Percentiles rank a stretch among this genome's conserved stretches.
Conservation (phyloP, 305 asterid genomes). For the Rubia occidens region DNA sequence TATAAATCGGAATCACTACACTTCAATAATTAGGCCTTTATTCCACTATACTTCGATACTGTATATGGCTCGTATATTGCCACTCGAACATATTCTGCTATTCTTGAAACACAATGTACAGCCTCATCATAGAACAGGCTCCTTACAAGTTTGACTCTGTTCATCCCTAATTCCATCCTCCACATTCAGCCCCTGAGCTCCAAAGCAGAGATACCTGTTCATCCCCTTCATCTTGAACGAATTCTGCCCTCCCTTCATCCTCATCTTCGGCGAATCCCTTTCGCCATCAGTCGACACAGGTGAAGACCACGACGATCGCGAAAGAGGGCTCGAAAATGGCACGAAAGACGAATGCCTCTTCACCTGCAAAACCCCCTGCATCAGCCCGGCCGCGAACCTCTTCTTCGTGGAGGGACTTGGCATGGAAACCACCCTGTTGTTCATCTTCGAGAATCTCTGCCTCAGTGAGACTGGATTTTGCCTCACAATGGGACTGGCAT, state of each 20-base stretch:
- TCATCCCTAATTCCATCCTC: constrained; percentile 24
- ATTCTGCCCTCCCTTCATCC: constrained; percentile 26
- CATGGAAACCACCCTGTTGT: constrained; percentile 35
- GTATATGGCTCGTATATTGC: no score
- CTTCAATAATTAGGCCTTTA: no score
- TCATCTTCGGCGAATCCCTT: constrained; percentile 26
- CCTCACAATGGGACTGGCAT: constrained; percentile 13
- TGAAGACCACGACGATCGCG: constrained; percentile 47
- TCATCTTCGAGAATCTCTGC: constrained; percentile 42
- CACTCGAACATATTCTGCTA: no score
- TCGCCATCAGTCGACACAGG: constrained; percentile 19
- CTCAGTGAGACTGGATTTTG: constrained; percentile 49
- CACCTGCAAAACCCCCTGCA: constrained; percentile 49
- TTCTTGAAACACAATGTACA: not conserved
- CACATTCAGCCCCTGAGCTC: constrained; percentile 45
- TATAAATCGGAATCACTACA: no score
- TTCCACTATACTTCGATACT: no score
- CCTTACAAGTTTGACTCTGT: constrained; percentile 12
- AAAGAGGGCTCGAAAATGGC: constrained; percentile 40
- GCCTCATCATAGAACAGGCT: not conserved
- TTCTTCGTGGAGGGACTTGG: constrained; percentile 43
- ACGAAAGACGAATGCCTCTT: constrained; percentile 38
- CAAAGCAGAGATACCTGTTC: constrained; percentile 65
- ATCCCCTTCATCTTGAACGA: constrained; percentile 34
- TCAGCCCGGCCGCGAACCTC: constrained; percentile 42